Conservation (phyloP, 164 flowering plant species). For the Chimonanthus praecox region DNA sequence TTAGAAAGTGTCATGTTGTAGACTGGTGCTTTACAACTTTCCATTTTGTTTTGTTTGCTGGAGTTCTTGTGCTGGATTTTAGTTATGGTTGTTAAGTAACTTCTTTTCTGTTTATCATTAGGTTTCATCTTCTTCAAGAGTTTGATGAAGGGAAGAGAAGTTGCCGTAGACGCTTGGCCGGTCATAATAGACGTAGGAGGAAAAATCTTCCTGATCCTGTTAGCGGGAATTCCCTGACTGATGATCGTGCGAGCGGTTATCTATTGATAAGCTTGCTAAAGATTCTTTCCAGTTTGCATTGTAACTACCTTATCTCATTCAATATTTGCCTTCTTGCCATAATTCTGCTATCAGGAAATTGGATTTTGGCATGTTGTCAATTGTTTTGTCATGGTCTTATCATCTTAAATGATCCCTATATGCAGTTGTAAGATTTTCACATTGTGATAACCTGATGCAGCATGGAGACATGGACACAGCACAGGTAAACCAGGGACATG, state of each 20-base stretch:
- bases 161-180: slow-evolving; percentile 92
- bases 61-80: not conserved
- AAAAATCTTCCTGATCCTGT: slow-evolving; percentile 72
- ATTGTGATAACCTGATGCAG: too few species aligned
- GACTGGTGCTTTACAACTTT: not conserved
- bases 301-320: slow-evolving; percentile 38
- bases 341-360: not conserved
- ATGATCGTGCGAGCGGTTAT: slow-evolving; percentile 57
- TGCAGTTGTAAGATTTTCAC: too few species aligned
- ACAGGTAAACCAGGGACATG: not conserved
- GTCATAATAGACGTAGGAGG: slow-evolving; percentile 89
- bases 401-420: too few species aligned
- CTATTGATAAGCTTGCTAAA: slow-evolving; percentile 58
- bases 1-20: not conserved
- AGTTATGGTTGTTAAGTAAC: not conserved
- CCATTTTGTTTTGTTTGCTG: not conserved
- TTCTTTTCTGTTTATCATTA: slow-evolving; percentile 20
- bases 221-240: slow-evolving; percentile 38
- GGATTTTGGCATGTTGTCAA: too few species aligned
- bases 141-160: slow-evolving; percentile 97
- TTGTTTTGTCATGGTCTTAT: too few species aligned
- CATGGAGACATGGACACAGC: not conserved
- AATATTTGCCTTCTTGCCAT: not conserved
- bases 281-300: slow-evolving; percentile 69
- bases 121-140: slow-evolving; percentile 95